Base-by-base conservation (phyloP, 371 early-diverging fungal genomes). In the Conidiobolus incongruus region DNA sequence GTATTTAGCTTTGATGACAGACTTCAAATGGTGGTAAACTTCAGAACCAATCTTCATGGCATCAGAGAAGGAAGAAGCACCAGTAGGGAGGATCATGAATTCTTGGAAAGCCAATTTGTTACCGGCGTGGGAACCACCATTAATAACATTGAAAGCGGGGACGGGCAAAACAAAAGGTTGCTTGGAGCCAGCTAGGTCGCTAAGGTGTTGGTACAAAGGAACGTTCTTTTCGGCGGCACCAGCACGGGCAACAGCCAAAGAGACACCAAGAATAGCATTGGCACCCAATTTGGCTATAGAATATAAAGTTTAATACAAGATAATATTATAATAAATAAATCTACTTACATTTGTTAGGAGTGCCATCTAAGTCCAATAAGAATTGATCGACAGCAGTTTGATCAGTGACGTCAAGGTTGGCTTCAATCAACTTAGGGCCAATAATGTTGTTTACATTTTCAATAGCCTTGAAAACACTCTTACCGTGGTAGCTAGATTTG, bases 31-130 rank as follows among this genome's bases (percentile, higher is more conserved):
- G 64, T 91, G 86, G 72, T 96, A 97, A 52, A 95, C 91, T 65
- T 94, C 92, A 38, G 81, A 69, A 42, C 95, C 95, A 43, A 93
- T 93, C 73, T 80, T 77, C 92, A 95, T 90, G 55, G 95, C 95
- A 62, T 95, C 92, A 44, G 79, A 54, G 65, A 93, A 95, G 34
- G 81, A 75, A 17, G 55, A 35, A 43, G 95, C 95, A 52, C 95
- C 95, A 40, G 89, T 88, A 48, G 95, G 95, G 59, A 93, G 60
- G 54, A 99, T 95, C 99, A 99, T 99, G 62, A 98, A 95, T 69
- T 99, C 99, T 62, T 99, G 99, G 81, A 97, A 88, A 54, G 90
- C 87, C 31, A 99, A 75, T 65, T 85, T 91, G 84, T 97, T 98
- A 55, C 97, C 98, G 49, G 98, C 92, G 60, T 99, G 99, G 43